Percentiles rank a stretch among this genome's conserved stretches.
These are phyloP conservation scores for Leishmania guyanensis DNA, from an alignment of 208 protist species.

Conservation along the genomic window DNA sequence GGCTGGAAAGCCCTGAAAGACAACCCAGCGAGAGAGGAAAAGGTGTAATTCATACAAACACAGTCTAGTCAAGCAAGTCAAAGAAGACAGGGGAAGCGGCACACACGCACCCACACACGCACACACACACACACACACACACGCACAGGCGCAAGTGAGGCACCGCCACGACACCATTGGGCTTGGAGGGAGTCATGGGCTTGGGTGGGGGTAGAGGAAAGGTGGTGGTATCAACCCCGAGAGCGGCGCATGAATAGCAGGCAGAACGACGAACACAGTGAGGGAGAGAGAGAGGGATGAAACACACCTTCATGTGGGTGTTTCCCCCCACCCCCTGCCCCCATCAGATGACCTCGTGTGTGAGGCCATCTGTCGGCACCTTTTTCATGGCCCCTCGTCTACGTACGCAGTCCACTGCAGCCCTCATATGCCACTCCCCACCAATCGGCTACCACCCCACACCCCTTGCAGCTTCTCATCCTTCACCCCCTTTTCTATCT, in stretches of 20 bases:
- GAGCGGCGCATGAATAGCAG: too few relatives aligned
- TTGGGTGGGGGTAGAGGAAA: too few relatives aligned
- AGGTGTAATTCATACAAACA: neutral
- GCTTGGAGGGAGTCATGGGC: too few relatives aligned
- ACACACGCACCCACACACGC: neutral
- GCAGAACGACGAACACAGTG: neutral
- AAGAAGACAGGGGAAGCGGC: neutral
- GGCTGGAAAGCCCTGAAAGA: neutral
- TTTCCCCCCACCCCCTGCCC: neutral
- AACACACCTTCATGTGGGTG: neutral
- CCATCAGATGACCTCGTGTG: neutral
- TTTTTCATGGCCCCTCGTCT: neutral
- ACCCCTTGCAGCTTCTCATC: neutral
- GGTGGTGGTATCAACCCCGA: too few relatives aligned
- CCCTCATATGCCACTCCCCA: neutral
- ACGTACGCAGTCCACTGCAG: neutral
- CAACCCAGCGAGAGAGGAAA: neutral
- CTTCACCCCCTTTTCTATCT: neutral
- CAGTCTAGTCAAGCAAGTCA: neutral
- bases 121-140: neutral
- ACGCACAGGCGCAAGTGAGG: neutral
- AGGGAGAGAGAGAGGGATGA: neutral
- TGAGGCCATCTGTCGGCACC: neutral
- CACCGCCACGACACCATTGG: neutral
- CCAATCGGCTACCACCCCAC: neutral